Base-by-base conservation (phyloP, 805 yeast genomes). In the Teunomyces atbi region DNA sequence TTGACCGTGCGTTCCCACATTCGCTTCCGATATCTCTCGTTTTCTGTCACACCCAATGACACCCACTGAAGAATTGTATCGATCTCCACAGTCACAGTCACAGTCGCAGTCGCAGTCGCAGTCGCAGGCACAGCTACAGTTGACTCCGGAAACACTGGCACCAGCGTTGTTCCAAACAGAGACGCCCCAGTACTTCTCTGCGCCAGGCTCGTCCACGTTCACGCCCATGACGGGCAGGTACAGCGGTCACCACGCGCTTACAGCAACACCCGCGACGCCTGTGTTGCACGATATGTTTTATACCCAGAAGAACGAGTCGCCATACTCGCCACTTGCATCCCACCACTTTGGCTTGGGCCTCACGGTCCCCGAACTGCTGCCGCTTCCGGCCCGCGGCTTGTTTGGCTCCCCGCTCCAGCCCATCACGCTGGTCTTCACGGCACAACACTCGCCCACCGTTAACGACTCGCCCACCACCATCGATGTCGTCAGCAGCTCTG, bases 391-490 rank as follows among this genome's bases (percentile, higher is more conserved):
- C 12, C 12, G 18, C 11, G 23, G 21, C 33, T n/a, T 12, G 4
- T 16, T 27, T 26, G 33, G 16, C 11, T 18, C 21, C 3, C 33
- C 33, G 8, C 27, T 19, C 28, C 42, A 28, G 19, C 33, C 26
- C 26, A n/a, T 19, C 10, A 19, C 19, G 19, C 27, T 15, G 13
- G 23, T 27, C 7, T 20, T 13, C 16, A 7, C 10, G n/a, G 23
- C 15, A n/a, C 30, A 38, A 16, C 29, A 18, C 16, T 12, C 43
- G 32, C 18, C 39, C 10, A 21, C 38, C 15, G 46, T 35, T 28
- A 48, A 41, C 35, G 49, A 49, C 33, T 48, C 52, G 8, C 48
- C 51, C 13, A 51, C 55, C 13, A 51, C 55, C 13, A 51, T 51
- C 16, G 55, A 51, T 10, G 40, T 48, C 28, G 37, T 39, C 12